These are phyloP conservation scores for Morella rubra DNA, from an alignment of 306 rosid species.

Conservation along the genomic window DNA sequence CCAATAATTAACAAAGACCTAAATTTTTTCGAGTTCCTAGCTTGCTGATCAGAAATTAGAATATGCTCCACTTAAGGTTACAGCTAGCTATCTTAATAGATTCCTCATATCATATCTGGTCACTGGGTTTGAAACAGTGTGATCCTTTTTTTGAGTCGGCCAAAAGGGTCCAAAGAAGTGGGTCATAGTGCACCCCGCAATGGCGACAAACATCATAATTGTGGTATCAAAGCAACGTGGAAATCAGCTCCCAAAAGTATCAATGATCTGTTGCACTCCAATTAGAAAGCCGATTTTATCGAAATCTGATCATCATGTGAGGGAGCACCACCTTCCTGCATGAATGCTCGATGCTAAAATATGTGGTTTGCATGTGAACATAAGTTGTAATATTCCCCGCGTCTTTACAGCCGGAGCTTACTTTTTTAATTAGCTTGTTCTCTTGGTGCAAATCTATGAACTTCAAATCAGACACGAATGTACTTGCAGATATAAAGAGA, in stretches of 20 bases:
- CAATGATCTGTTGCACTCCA: neutral
- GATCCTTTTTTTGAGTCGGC: conserved; percentile 12
- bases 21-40: neutral
- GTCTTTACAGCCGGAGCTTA: conserved; percentile 29
- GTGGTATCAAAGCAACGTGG: conserved; percentile 34
- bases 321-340: conserved; percentile 21
- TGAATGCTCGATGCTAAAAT: conserved; percentile 36
- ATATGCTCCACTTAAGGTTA: conserved; percentile 50
- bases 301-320: neutral
- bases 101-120: conserved; percentile 25
- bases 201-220: conserved; percentile 36
- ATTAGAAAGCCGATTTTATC: conserved; percentile 20
- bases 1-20: neutral
- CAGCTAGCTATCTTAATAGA: conserved; percentile 36
- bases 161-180: conserved; percentile 32
- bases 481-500: conserved; percentile 14
- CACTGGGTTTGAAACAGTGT: conserved; percentile 20
- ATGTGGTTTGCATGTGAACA: conserved; percentile 28
- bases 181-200: conserved; percentile 55
- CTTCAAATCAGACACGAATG: conserved; percentile 30
- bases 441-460: conserved; percentile 30
- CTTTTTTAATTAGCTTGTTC: conserved; percentile 31
- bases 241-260: neutral
- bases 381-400: conserved; percentile 44
- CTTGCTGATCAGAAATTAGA: conserved; percentile 7